Evolutionary conservation across 768 basidiomycete genomes (phyloP).

Genomic region (Pisolithus tinctorius): DNA sequence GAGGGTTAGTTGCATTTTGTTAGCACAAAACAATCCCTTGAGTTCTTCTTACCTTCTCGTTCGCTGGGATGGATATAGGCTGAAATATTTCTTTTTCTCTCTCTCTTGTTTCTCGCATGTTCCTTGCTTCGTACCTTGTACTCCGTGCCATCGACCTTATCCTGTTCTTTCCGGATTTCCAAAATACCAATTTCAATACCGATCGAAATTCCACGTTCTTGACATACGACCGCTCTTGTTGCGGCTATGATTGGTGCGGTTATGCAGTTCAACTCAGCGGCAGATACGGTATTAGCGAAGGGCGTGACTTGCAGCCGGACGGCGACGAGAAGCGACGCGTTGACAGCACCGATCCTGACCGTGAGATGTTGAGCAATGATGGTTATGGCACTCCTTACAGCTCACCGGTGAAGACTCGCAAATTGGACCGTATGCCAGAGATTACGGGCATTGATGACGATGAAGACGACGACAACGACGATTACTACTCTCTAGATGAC

Average conservation of each 20-base stretch:
- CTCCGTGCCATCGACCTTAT: too few relatives aligned
- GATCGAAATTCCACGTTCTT: conserved; percentile 7
- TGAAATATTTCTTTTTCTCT: conserved; percentile 64
- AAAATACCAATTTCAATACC: conserved; percentile 9
- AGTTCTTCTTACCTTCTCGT: conserved; percentile 46
- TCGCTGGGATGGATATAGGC: conserved; percentile 53
- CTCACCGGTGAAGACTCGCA: conserved; percentile 14
- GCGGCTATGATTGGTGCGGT: conserved; percentile 4
- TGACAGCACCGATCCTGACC: neutral
- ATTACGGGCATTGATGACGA: conserved; percentile 5
- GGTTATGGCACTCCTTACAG: conserved; percentile 19
- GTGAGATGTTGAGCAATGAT: conserved; percentile 8
- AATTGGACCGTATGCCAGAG: conserved; percentile 2
- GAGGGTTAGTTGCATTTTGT: conserved; percentile 77
- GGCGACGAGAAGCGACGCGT: neutral
- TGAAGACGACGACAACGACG: conserved; percentile 27
- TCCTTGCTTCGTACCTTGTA: conserved; percentile 1
- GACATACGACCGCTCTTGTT: neutral
- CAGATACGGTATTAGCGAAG: neutral
- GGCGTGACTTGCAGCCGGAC: neutral
- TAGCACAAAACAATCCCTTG: conserved; percentile 36
- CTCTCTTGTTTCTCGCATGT: conserved; percentile 30
- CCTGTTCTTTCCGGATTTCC: neutral
- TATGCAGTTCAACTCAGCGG: conserved; percentile 3
- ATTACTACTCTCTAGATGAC: conserved; percentile 24